These are phyloP conservation scores for Fusarium sulawesiense DNA, from an alignment of 2,329 filamentous ascomycete genomes.

Conservation along the genomic window DNA sequence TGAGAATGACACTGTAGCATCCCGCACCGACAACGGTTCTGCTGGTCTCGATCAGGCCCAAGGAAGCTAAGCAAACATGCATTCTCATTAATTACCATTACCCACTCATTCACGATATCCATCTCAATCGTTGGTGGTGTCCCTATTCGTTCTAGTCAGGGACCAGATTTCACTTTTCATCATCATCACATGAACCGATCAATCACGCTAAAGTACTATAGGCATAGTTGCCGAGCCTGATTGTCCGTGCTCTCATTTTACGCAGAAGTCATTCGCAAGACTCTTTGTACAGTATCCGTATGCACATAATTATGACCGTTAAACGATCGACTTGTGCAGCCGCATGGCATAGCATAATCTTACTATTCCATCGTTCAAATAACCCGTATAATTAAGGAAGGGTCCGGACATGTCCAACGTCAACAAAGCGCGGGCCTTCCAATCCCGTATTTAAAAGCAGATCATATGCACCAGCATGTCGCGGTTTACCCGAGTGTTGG, in stretches of 20 bases:
- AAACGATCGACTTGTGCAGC: conserved; percentile 5
- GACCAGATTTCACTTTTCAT: conserved; percentile 24
- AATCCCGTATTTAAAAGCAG: conserved; percentile 28
- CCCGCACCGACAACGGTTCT: conserved; percentile 15
- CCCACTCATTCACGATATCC: conserved; percentile 10
- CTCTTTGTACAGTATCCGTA: neutral
- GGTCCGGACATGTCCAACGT: neutral
- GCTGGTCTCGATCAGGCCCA: conserved; percentile 1
- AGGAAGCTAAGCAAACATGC: conserved; percentile 5
- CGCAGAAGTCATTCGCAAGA: neutral
- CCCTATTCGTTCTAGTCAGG: conserved; percentile 33
- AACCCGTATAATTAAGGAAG: neutral
- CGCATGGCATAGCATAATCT: neutral
- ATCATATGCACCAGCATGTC: conserved; percentile 33
- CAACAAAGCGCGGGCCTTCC: conserved; percentile 7
- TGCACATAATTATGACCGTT: neutral
- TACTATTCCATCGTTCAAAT: neutral
- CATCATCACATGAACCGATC: conserved; percentile 32
- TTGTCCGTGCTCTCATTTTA: conserved; percentile 24
- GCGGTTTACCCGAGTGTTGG: conserved; percentile 3
- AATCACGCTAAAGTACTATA: conserved; percentile 11
- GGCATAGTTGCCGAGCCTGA: conserved; percentile 27
- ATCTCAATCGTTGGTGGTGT: conserved; percentile 7
- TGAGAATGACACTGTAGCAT: conserved; percentile 30
- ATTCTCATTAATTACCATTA: neutral